Conservation (phyloP, 306 rosid species). For the Argentina anserina region DNA sequence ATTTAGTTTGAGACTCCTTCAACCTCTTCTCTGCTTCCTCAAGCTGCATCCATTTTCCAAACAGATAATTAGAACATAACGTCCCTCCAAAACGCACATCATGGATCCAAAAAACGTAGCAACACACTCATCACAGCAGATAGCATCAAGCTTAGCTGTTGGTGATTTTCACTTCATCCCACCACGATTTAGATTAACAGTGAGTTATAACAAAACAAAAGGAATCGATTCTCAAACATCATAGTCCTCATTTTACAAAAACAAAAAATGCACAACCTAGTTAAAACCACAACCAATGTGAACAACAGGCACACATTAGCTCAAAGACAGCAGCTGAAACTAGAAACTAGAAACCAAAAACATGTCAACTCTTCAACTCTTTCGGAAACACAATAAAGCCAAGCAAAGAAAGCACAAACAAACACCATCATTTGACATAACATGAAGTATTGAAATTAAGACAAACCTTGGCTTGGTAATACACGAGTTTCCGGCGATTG, state of each 20-base stretch:
- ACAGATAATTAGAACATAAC: conserved; percentile 22
- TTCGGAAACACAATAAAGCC: neutral
- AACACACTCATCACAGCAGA: neutral
- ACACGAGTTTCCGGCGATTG: conserved; percentile 53
- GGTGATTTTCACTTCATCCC: neutral
- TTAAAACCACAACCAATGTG: neutral
- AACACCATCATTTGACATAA: neutral
- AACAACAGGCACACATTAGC: neutral
- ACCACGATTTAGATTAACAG: neutral
- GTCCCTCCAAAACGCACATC: neutral
- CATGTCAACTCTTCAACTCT: neutral
- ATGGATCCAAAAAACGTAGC: neutral
- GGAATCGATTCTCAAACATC: neutral
- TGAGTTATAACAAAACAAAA: neutral
- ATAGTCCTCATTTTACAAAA: neutral
- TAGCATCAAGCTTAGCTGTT: too few species aligned
- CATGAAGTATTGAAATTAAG: neutral
- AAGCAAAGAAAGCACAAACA: neutral
- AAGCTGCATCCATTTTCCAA: conserved; percentile 52
- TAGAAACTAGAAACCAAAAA: neutral
- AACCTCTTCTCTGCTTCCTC: conserved; percentile 69
- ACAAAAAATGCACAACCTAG: neutral
- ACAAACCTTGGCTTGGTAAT: conserved; percentile 70
- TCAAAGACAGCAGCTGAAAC: neutral
- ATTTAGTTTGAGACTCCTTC: conserved; percentile 53